Evolutionary conservation across 257 asterid genomes (phyloP), one percentile per base, ranked within the genome.

Genomic region (Scutellaria galericulata): DNA sequence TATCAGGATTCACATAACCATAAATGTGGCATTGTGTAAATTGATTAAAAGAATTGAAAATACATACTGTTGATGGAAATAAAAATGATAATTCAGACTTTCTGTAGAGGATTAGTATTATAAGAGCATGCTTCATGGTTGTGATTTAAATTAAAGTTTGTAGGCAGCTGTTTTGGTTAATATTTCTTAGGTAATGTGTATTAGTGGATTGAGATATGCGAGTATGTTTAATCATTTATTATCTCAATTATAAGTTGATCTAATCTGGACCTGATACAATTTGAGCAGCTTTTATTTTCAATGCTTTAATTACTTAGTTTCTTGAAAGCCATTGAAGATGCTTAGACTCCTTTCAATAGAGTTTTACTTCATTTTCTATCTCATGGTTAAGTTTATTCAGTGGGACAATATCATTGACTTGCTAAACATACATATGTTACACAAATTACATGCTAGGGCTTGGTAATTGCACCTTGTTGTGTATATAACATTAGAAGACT

Each of bases 81-180:
- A 40, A 54, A 27, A 4, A 59, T 45, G 14, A 12, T 48, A 54
- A 20, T 48, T 2, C 5, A 9, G 64, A 20, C 59, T 65, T 41
- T 18, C 35, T 37, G 64, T 47, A 9, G 44, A 41, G 50, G 63
- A 47, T 44, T 40, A 20, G n/a, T 62, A 51, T 50, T 41, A 14
- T 41, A 22, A 0, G 13, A 18, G 18, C 65, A 40, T 42, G 65
- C 63, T 44, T 60, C 56, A 60, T 13, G 57, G 14, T 47, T 68
- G 7, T 58, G 51, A 59, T 68, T 15, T 46, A 64, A 55, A 53
- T 65, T 64, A 54, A 64, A 31, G 59, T 42, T 73, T 11, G 15
- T 47, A 54, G 42, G 42, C 12, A 12, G 51, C 50, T 58, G 67
- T 57, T 70, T 44, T 27, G 14, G 11, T 70, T 55, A 37, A 46